Percentiles rank a stretch among this genome's conserved stretches.
phyloP scores from a whole-genome alignment of 306 rosid species.

The Ziziphus jujuba region DNA sequence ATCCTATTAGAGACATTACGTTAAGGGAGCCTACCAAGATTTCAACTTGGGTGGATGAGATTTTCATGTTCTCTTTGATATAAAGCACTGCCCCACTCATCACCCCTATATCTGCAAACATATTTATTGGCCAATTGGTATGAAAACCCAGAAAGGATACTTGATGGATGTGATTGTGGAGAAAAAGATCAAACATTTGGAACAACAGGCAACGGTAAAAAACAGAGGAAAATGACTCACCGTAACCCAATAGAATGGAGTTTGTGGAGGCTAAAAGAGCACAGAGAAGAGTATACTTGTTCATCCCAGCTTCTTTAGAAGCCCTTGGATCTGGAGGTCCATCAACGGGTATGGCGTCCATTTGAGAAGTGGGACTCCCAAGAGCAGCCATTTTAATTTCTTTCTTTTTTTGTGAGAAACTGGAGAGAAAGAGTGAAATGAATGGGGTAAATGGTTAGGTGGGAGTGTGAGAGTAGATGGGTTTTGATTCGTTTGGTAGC shows the following conservation, averaged over 20 bases:
- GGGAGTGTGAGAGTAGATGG: slow-evolving; percentile 11
- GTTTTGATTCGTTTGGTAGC: slow-evolving; percentile 4
- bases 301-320: slow-evolving; percentile 22
- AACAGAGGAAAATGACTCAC: slow-evolving; percentile 26
- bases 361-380: neutral
- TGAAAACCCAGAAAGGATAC: too few relatives aligned
- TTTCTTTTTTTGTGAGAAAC: neutral
- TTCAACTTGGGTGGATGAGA: slow-evolving; percentile 63
- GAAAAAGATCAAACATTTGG: too few relatives aligned
- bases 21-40: slow-evolving; percentile 68
- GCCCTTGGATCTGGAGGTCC: neutral
- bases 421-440: slow-evolving; percentile 8
- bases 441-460: slow-evolving; percentile 31
- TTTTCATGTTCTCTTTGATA: slow-evolving; percentile 56
- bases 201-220: too few relatives aligned
- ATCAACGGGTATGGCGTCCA: neutral
- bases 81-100: slow-evolving; percentile 85
- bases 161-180: neutral
- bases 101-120: slow-evolving; percentile 64
- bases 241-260: slow-evolving; percentile 81
- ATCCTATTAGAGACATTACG: slow-evolving; percentile 65
- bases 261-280: slow-evolving; percentile 80
- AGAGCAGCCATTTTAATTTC: too few relatives aligned
- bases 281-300: slow-evolving; percentile 59
- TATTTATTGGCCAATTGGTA: neutral